Base-by-base conservation (phyloP, 495 filamentous ascomycete genomes). In the Aspergillus campestris region DNA sequence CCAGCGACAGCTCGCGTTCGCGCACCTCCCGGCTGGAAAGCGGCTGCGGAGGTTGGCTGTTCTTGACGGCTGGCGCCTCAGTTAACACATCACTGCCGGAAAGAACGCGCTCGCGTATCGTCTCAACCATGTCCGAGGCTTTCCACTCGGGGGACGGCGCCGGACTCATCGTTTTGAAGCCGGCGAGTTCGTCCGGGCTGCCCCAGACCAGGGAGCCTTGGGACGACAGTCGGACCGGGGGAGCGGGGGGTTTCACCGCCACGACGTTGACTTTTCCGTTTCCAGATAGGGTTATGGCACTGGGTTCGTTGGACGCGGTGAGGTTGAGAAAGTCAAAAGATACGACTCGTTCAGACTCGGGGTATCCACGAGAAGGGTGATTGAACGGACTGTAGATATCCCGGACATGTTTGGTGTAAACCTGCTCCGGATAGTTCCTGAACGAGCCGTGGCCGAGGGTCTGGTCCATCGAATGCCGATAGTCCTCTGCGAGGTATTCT, bases 271-370 rank as follows among this genome's bases (percentile, higher is more conserved):
- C 72, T 3, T 69, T 61, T n/a, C 84, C 81, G 57, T 79, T 80
- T 5, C 80, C 81, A 37, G 82, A 74, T 11, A 90, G 65, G 5
- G 82, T 80, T 48, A 94, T 67, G 31, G 80, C 73, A 38, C 79
- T 78, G 14, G 84, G 79, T 39, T 81, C 81, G 34, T 81, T 64
- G 7, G 75, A 66, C 2, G 73, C 37, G 66, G 76, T 81, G 65
- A 71, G 77, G 57, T 55, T 86, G 43, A 94, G 71, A 71, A 88
- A 94, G 56, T 96, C 90, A 60, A 94, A 95, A 1, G 84, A 85
- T 0, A 92, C 83, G 29, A 95, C 78, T 11, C 82, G 75, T 34
- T 83, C 74, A 8, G 75, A 69, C 64, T 81, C 67, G 56, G 73
- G 44, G 60, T 64, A 66, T 0, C 73, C 53, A 30, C 72, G 61